A percentile compares a stretch with the other conserved stretches of the same genome.
These are phyloP conservation scores for Terfezia claveryi DNA, from an alignment of 495 filamentous ascomycete species.

Conservation along the genomic window DNA sequence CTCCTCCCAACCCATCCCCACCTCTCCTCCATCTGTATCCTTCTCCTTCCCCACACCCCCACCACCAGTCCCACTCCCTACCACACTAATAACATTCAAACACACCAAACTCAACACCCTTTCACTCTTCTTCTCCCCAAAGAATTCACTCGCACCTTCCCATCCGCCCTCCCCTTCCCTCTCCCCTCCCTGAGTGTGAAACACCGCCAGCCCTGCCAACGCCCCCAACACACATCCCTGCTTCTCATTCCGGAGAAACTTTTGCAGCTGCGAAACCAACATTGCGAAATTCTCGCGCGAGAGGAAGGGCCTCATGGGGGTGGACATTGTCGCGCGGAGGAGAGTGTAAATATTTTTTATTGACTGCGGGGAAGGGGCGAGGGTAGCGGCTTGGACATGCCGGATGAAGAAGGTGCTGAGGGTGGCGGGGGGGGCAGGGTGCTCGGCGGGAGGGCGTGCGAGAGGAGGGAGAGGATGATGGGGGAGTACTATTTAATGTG, in stretches of 20 bases:
- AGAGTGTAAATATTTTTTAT: not conserved
- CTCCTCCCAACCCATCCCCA: not conserved
- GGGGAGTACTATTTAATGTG: not conserved
- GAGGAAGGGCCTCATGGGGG: not conserved
- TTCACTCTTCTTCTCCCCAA: not conserved
- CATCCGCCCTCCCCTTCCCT: not conserved
- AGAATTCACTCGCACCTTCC: not conserved
- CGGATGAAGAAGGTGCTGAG: not conserved
- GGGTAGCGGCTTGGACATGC: not conserved
- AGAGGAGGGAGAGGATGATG: not conserved
- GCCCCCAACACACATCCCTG: not conserved
- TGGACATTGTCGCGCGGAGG: not conserved
- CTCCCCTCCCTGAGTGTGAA: not conserved
- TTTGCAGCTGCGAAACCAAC: not conserved
- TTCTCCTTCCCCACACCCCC: not conserved
- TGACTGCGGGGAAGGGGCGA: not conserved
- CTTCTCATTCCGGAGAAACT: not conserved
- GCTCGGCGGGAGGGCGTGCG: not conserved
- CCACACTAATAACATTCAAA: not conserved
- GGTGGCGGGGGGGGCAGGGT: not conserved
- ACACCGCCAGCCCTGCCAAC: not conserved
- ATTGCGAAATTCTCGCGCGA: not conserved
- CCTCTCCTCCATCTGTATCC: not conserved
- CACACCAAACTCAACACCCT: not conserved
- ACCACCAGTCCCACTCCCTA: not conserved